Evolutionary conservation across 2,329 filamentous ascomycete species (phyloP), one percentile per base, ranked within the genome.

Genomic region (Grosmannia clavigera): DNA sequence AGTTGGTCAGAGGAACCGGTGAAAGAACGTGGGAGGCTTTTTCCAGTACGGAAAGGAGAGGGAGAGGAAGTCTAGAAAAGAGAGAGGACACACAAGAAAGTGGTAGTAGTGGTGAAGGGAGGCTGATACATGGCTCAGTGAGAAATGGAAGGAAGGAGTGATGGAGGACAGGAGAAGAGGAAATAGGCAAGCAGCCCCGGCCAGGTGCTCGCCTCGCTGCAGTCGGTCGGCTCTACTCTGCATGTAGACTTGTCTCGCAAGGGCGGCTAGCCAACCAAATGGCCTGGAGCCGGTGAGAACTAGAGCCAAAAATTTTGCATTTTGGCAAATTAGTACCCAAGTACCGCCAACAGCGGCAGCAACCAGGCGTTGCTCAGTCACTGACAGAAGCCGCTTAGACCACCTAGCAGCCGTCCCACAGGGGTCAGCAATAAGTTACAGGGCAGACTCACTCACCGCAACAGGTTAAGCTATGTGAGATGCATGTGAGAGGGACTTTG

Each of bases 211-310:
- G 52, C 46, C 38, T 38, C n/a, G 57, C 29, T 40, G 40, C 48
- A 22, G 31, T 40, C 38, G 48, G 25, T 53, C 31, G 57, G 31
- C 35, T 33, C 53, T 11, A 35, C 43, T 3, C 4, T 46, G 29
- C 43, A 46, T 3, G 11, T n/a, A 9, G 33, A 22, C 5, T 27
- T 29, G 35, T 61, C 55, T 51, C 55, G 57, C 57, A 48, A 58
- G 60, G 62, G 62, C 63, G 62, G 63, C 58, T 64, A 61, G 63
- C 63, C 62, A 65, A 64, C 62, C 59, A 64, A 58, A 59, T 16
- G 27, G 31, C 14, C 38, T 40, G 38, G 12, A 40, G 38, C 38
- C 38, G 38, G 38, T 40, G 38, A 40, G 29, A 35, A 54, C 27
- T 27, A 29, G 51, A 35, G 51, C 27, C 19, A 33, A 54, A 54